phyloP scores from a whole-genome alignment of 1,284 basidiomycete genomes.

The Pseudomicrostroma phylloplanum region DNA sequence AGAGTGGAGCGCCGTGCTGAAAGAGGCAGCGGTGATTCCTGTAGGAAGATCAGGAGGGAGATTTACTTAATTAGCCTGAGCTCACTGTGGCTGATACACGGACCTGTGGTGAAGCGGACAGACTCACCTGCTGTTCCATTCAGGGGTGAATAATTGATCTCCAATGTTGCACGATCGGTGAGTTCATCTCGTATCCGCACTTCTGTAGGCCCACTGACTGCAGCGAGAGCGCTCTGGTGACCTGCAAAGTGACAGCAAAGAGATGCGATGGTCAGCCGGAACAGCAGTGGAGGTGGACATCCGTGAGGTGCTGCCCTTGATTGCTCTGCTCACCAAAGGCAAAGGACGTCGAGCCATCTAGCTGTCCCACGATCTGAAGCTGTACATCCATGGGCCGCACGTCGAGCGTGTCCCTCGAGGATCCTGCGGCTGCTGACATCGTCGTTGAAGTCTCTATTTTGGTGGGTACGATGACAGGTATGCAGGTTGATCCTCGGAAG shows the following conservation, averaged over 20 bases:
- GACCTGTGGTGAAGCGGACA: no score
- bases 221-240: conserved; percentile 43
- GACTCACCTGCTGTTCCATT: conserved; percentile 48
- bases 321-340: neutral
- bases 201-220: conserved; percentile 56
- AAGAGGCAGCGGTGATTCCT: conserved; percentile 31
- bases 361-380: neutral
- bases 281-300: no score
- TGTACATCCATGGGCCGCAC: neutral
- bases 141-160: conserved; percentile 55
- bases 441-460: no score
- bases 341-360: neutral
- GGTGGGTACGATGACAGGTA: no score
- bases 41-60: no score
- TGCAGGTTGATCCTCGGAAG: no score
- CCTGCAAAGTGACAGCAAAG: neutral
- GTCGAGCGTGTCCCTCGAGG: no score
- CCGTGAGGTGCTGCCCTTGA: neutral
- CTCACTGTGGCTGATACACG: no score
- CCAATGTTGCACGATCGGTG: conserved; percentile 55
- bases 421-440: no score
- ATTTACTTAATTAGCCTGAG: no score
- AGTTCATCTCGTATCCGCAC: conserved; percentile 57
- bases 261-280: neutral
- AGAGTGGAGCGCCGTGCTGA: conserved; percentile 15